These are phyloP conservation scores for Thermothelomyces thermophilus DNA, from an alignment of 2,329 filamentous ascomycete genomes.

Conservation along the genomic window DNA sequence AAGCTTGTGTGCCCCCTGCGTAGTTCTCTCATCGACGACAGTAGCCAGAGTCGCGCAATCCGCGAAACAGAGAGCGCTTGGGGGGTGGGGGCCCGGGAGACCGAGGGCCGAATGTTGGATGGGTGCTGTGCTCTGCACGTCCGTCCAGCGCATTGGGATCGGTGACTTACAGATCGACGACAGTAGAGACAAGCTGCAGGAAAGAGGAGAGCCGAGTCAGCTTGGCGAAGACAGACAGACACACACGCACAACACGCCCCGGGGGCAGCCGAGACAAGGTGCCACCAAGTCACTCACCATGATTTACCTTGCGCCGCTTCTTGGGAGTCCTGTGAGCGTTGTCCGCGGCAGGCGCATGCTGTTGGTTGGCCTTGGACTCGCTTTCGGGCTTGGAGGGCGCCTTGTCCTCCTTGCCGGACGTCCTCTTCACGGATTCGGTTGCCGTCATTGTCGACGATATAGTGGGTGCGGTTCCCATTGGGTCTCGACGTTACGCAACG, in stretches of 20 bases:
- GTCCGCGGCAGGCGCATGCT: conserved; percentile 27
- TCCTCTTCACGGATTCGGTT: conserved; percentile 31
- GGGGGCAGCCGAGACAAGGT: conserved; percentile 18
- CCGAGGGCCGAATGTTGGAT: conserved; percentile 20
- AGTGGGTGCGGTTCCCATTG: conserved; percentile 36
- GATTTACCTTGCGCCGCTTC: conserved; percentile 84
- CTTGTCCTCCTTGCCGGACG: conserved; percentile 34
- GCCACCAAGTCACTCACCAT: conserved; percentile 58
- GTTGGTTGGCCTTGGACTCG: conserved; percentile 33
- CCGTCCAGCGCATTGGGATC: conserved; percentile 17
- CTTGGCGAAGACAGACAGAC: conserved; percentile 9
- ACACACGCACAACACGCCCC: conserved; percentile 22
- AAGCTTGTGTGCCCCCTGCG: conserved; percentile 17
- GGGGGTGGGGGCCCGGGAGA: background rate
- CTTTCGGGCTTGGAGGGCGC: conserved; percentile 33
- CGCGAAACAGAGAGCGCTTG: background rate
- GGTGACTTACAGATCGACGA: conserved; percentile 74
- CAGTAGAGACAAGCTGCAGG: conserved; percentile 78
- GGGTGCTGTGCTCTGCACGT: conserved; percentile 9
- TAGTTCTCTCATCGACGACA: conserved; percentile 9
- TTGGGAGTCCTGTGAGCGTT: conserved; percentile 56
- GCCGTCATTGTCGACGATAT: conserved; percentile 30
- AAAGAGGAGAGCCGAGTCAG: conserved; percentile 33
- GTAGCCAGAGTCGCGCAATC: conserved; percentile 9
- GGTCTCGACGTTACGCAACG: conserved; percentile 39